These are phyloP conservation scores for Ustanciosporium gigantosporum DNA, from an alignment of 1,284 basidiomycete genomes.

Conservation along the genomic window DNA sequence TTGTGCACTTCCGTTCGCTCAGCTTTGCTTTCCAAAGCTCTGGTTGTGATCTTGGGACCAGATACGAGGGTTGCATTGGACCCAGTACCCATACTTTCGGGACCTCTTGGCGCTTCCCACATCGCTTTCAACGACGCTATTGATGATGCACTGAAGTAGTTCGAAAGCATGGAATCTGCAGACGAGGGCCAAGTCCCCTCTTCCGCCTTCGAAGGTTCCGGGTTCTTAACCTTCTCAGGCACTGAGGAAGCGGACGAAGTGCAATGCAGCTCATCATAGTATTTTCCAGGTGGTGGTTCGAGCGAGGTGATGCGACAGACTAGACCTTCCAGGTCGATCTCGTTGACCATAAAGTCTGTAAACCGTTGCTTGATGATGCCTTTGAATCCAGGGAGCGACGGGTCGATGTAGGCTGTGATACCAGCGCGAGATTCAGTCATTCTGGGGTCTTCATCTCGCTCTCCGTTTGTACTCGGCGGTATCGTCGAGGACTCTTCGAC, in stretches of 20 bases:
- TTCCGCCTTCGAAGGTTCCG: slow-evolving; percentile 1
- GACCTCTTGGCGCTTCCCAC: slow-evolving; percentile 9
- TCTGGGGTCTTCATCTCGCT: slow-evolving; percentile 16
- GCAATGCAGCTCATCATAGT: slow-evolving; percentile 3
- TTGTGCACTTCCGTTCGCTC: slow-evolving; percentile 81
- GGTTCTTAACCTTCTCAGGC: not conserved
- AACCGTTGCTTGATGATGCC: slow-evolving; percentile 59
- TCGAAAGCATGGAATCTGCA: slow-evolving; percentile 13
- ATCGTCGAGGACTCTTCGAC: no score
- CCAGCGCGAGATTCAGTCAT: slow-evolving; percentile 41
- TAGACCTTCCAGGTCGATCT: slow-evolving; percentile 24
- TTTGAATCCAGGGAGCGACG: slow-evolving; percentile 39
- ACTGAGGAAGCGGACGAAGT: not conserved
- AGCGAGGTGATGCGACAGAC: slow-evolving; percentile 43
- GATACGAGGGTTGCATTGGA: slow-evolving; percentile 23
- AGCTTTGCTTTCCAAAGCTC: slow-evolving; percentile 82
- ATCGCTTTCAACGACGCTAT: slow-evolving; percentile 16
- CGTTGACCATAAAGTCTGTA: slow-evolving; percentile 55
- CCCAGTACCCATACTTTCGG: slow-evolving; percentile 18
- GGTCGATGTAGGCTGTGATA: slow-evolving; percentile 43
- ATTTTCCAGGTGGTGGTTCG: slow-evolving; percentile 32
- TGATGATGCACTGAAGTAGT: slow-evolving; percentile 17
- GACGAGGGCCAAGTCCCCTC: slow-evolving; percentile 16
- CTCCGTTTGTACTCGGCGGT: no score
- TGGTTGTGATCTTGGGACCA: slow-evolving; percentile 35